Evolutionary conservation across 2,329 filamentous ascomycete species (phyloP).

Genomic region (Aspergillus calidoustus): DNA sequence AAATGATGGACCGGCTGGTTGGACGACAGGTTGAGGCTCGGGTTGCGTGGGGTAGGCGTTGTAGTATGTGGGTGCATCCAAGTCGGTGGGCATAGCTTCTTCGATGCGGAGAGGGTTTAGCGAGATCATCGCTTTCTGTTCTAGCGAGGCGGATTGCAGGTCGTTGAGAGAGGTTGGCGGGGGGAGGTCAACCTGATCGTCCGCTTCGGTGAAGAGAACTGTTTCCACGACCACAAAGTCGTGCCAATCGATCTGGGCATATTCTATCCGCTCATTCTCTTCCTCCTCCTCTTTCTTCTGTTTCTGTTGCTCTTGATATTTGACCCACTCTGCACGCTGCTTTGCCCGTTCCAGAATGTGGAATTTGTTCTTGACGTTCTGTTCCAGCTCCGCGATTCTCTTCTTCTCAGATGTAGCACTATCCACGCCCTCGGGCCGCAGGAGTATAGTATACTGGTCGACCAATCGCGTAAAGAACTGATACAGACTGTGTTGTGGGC

Average conservation of each 20-base stretch:
- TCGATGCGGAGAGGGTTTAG: constrained; percentile 85
- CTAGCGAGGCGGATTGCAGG: constrained; percentile 89
- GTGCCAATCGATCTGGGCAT: constrained; percentile 95
- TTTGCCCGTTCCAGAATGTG: constrained; percentile 79
- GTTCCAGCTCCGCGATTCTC: constrained; percentile 72
- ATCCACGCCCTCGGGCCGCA: constrained; percentile 70
- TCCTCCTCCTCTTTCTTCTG: constrained; percentile 86
- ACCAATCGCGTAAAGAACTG: constrained; percentile 92
- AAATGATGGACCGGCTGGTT: constrained; percentile 34
- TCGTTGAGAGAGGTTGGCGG: constrained; percentile 89
- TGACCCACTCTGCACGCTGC: constrained; percentile 84
- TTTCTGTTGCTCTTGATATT: constrained; percentile 82
- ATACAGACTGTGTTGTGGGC: constrained; percentile 93
- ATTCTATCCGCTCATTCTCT: constrained; percentile 75
- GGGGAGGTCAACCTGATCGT: constrained; percentile 84
- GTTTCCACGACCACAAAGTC: constrained; percentile 97
- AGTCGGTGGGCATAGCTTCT: constrained; percentile 87
- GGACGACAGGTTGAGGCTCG: constrained; percentile 44
- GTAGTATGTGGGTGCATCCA: constrained; percentile 60
- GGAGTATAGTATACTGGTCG: constrained; percentile 86
- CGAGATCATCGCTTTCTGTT: constrained; percentile 91
- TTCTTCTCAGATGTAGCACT: constrained; percentile 74
- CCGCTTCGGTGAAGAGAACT: constrained; percentile 85
- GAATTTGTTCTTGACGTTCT: constrained; percentile 78
- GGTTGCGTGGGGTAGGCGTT: constrained; percentile 50